Base-by-base conservation (phyloP, 805 yeast species). In the Pichia nakasei region DNA sequence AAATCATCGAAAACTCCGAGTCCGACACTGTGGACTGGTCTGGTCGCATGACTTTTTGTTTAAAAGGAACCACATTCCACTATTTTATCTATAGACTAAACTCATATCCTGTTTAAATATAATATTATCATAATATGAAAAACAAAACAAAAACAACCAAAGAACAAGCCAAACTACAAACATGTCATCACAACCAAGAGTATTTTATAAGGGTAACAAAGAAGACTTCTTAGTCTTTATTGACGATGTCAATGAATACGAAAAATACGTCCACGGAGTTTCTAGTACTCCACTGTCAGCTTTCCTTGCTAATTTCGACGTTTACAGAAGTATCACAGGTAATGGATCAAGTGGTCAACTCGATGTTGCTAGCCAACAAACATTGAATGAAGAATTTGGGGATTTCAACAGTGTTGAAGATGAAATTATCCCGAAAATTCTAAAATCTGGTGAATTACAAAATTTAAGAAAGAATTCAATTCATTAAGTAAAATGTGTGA, bases 321-420 rank as follows among this genome's bases (percentile, higher is more conserved):
- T 86, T n/a, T 87, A 71, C 57, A 69, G 74, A 20, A 74, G 76
- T 44, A 71, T 72, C 48, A 68, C 67, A 21, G 82, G 85, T 38
- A 66, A 65, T 35, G 95, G 95, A 27, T 65, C 78, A 4, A 84
- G 77, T 53, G 95, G 95, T 45, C 70, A 72, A 9, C 58, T 83
- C 22, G 85, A 81, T 41, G 80, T 76, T 54, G 95, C 91, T 2
- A 81, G 91, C 8, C 73, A 76, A 44, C 65, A 68, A 18, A 83
- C 80, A 47, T 58, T 86, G 34, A 71, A 70, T 41, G 73, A 73
- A 49, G 93, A 85, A 55, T 86, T 87, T 51, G 91, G 88, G 24
- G 66, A 73, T 22, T 64, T 70, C 39, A 67, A 65, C 35, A 55
- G 60, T 3, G 85, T 81, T 43, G 80, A 75, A 22, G 57, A 52